Evolutionary conservation across 306 rosid genomes (phyloP).

Genomic region (Pyrus betulifolia): DNA sequence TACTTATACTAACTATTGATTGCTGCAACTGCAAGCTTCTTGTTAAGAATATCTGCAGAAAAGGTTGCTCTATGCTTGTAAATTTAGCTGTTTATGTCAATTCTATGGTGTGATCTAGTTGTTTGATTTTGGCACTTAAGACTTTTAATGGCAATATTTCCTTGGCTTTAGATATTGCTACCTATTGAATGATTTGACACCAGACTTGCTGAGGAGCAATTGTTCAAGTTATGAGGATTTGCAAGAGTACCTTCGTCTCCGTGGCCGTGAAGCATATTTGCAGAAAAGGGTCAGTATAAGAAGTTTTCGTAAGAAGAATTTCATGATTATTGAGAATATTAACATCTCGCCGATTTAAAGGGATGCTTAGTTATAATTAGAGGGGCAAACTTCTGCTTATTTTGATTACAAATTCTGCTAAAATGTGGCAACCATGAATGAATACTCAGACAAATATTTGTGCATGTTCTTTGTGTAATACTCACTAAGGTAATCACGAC

Average conservation of each 20-base stretch:
- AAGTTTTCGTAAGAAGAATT: neutral
- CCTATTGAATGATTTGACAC: slow-evolving; percentile 77
- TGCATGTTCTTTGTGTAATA: neutral
- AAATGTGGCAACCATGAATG: neutral
- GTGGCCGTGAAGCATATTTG: slow-evolving; percentile 82
- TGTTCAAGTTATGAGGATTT: slow-evolving; percentile 62
- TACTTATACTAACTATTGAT: neutral
- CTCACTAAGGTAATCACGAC: neutral
- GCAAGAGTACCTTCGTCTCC: slow-evolving; percentile 55
- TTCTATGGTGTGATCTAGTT: neutral
- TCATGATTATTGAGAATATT: neutral
- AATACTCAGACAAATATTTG: neutral
- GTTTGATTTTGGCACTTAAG: slow-evolving; percentile 1
- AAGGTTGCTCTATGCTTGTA: neutral
- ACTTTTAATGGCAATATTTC: slow-evolving; percentile 13
- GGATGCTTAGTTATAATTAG: neutral
- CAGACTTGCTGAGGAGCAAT: slow-evolving; percentile 58
- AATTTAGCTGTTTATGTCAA: neutral
- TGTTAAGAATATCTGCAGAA: neutral
- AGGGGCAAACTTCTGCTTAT: neutral
- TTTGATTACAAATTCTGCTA: neutral
- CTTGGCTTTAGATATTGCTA: slow-evolving; percentile 71
- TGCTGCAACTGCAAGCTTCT: neutral
- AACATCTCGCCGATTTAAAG: neutral
- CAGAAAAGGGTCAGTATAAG: slow-evolving; percentile 63